phyloP scores from a whole-genome alignment of 768 basidiomycete species.

The Auriscalpium vulgare region DNA sequence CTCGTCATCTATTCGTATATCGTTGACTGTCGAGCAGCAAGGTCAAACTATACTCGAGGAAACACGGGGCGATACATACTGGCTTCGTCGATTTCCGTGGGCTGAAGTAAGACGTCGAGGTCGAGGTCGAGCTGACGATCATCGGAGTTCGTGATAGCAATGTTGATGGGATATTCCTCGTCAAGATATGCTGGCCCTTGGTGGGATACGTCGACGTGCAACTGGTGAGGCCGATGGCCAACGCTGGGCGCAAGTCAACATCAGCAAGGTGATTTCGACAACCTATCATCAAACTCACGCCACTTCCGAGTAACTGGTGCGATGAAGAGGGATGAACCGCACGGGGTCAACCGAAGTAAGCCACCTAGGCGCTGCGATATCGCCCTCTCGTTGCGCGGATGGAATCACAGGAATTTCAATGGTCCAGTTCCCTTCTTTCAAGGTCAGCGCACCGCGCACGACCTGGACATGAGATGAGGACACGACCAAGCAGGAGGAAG shows the following conservation, averaged over 20 bases:
- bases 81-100: constrained; percentile 66
- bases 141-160: constrained; percentile 69
- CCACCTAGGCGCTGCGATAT: constrained; percentile 37
- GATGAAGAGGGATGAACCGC: constrained; percentile 43
- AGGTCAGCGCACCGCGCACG: constrained; percentile 41
- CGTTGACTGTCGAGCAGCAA: constrained; percentile 39
- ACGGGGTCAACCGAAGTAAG: constrained; percentile 46
- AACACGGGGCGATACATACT: constrained; percentile 32
- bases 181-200: constrained; percentile 68
- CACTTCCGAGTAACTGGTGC: constrained; percentile 38
- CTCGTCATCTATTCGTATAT: constrained; percentile 52
- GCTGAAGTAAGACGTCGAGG: constrained; percentile 74
- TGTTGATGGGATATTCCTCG: constrained; percentile 67
- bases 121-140: constrained; percentile 57
- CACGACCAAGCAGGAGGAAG: background rate
- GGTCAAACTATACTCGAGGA: background rate
- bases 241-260: constrained; percentile 33
- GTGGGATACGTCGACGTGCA: constrained; percentile 51
- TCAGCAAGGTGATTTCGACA: background rate
- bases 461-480: constrained; percentile 14
- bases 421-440: constrained; percentile 59
- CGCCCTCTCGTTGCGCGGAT: constrained; percentile 27
- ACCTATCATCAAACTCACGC: constrained; percentile 30
- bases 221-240: constrained; percentile 50
- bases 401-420: constrained; percentile 54